Evolutionary conservation across 768 basidiomycete species (phyloP), one percentile per base, ranked within the genome.

Genomic region (Strobilomyces dryophilus): DNA sequence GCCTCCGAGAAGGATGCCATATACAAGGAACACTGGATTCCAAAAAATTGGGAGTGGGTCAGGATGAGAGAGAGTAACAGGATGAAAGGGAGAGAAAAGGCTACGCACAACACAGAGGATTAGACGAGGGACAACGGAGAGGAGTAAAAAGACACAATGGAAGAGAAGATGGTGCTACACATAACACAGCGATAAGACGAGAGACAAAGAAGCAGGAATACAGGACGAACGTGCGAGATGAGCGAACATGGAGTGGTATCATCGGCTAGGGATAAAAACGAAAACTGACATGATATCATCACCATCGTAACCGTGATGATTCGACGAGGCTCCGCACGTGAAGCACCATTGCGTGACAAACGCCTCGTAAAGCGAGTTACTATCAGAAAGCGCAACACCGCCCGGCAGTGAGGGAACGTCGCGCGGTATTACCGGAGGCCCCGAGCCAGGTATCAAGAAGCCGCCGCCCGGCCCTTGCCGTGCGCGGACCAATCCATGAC

Each of bases 331-430:
- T 48, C 44, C 74, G 58, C 78, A 75, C 8, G 82, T 82, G 66
- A 87, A 87, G 65, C 85, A 86, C 85, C 85, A 87, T 63, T 83
- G 79, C 50, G 72, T 61, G 46, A 86, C 78, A 54, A 86, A 81
- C 21, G 82, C 81, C 49, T 84, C 77, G 60, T 85, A 85, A 15
- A 70, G 67, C 27, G 71, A 63, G 42, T 72, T 68, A 74, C 51
- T 59, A 39, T 54, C 45, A 8, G 39, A 17, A 12, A 52, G 8
- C 10, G 26, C 39, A 8, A 42, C 47, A 31, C 20, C 15, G 8
- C 31, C 46, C 5, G 42, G 36, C 14, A 54, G 41, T 11, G 42
- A 24, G 41, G 49, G 26, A n/a, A n/a, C n/a, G 9, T 35, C 14
- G 27, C 5, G 7, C 54, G 26, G 35, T 45, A 15, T 39, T 32